Percentiles rank a stretch among this genome's conserved stretches.
phyloP scores from a whole-genome alignment of 345 rosid genomes.

The Salix dunnii region DNA sequence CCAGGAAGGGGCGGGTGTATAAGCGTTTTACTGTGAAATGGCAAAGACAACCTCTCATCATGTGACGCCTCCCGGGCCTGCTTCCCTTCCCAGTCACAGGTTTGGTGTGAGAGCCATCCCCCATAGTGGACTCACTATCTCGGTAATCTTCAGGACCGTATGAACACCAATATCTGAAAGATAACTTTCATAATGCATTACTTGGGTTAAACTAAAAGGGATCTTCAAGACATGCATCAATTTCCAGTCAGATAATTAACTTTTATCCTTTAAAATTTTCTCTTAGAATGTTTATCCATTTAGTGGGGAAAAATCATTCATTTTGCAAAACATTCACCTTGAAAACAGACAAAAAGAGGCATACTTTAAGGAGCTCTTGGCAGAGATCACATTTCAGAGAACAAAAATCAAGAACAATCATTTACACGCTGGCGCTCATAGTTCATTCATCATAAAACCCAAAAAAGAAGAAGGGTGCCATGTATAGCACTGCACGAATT shows the following conservation, averaged over 20 bases:
- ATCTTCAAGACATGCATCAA: neutral
- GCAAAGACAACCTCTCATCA: constrained; percentile 62
- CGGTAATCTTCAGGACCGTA: constrained; percentile 58
- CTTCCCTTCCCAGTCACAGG: constrained; percentile 55
- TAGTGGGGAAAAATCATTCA: neutral
- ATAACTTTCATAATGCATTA: constrained; percentile 5
- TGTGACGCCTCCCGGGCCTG: constrained; percentile 53
- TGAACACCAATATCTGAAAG: constrained; percentile 58
- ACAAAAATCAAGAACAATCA: neutral
- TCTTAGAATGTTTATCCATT: neutral
- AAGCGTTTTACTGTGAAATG: constrained; percentile 56
- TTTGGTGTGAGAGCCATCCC: constrained; percentile 38
- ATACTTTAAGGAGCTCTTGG: neutral
- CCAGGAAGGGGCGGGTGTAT: constrained; percentile 40
- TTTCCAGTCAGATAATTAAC: neutral
- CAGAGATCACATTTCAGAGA: neutral
- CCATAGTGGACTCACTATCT: constrained; percentile 35
- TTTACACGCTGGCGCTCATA: neutral
- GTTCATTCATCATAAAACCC: neutral
- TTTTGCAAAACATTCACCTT: constrained; percentile 4
- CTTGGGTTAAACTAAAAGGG: neutral
- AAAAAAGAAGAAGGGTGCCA: neutral
- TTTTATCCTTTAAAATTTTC: neutral
- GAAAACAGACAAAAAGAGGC: neutral
- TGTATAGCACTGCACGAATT: neutral